Base-by-base conservation (phyloP, 2,329 filamentous ascomycete species). In the Neophaeococcomyces aloes region DNA sequence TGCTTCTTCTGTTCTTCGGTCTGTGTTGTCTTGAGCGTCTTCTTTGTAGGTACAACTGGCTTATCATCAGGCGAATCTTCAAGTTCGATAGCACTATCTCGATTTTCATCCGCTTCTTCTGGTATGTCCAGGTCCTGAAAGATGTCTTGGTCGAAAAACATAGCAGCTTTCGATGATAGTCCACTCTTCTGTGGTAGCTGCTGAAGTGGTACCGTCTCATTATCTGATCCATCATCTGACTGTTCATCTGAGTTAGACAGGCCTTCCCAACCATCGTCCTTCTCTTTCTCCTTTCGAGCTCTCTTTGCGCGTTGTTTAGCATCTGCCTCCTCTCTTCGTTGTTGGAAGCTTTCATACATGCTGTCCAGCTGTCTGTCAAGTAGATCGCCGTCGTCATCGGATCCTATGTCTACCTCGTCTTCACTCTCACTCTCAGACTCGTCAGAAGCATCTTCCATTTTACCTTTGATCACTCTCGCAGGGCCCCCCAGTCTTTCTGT, bases 71-170 rank as follows among this genome's bases (percentile, higher is more conserved):
- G 44, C 21, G 49, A 49, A 10, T 61, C 56, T 21, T 63, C 58
- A 14, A 65, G 48, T 36, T 62, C 61, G 21, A 62, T 57, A 11
- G 59, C 61, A 42, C 60, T 62, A 17, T 65, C 60, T 3, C 57
- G 53, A 3, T 66, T 66, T 8, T 69, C 65, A 8, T 65, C 64
- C 4, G 74, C 68, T 7, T 69, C 65, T 7, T 66, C 64, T 5
- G 81, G 66, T 15, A 82, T 62, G 0, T 77, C 83, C 42, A 96
- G 79, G 30, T 79, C 85, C 53, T 88, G 80, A 70, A 98, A 98
- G 31, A 98, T 82, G 53, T 95, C 88, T 60, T 95, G 89, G 55
- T 84, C 83, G 62, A 98, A 98, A 67, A 98, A 98, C 48, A 82
- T 75, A 7, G 81, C 76, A 7, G 91, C 91, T 50, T 86, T 78